Evolutionary conservation across 306 rosid species (phyloP).

Genomic region (Pterocarpus macrocarpus): DNA sequence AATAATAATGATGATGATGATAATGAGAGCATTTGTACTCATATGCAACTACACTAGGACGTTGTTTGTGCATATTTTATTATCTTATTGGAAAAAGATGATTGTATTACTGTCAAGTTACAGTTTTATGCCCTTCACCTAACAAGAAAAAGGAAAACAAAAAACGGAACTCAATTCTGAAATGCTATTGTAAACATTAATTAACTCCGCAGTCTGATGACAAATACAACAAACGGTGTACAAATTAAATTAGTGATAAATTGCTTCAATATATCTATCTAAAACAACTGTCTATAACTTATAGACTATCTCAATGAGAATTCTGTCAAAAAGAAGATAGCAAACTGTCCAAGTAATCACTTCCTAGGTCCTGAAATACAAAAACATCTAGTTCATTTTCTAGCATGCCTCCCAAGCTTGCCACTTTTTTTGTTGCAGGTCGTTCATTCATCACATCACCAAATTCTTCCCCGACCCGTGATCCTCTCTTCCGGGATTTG

Average conservation of each 20-base stretch:
- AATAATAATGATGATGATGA: neutral
- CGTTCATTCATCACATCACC: conserved; percentile 47
- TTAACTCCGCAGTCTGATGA: neutral
- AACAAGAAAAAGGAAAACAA: too few species aligned
- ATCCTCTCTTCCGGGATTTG: conserved; percentile 53
- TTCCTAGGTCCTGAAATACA: conserved; percentile 87
- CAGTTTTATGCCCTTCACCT: too few species aligned
- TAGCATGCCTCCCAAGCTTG: conserved; percentile 48
- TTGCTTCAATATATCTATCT: neutral
- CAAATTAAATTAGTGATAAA: conserved; percentile 8
- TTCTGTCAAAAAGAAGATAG: conserved; percentile 66
- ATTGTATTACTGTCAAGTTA: neutral
- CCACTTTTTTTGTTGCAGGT: conserved; percentile 55
- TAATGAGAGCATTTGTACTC: neutral
- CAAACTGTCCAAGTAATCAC: conserved; percentile 83
- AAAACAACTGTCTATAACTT: neutral
- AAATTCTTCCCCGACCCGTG: conserved; percentile 55
- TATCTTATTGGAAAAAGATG: neutral
- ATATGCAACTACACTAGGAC: neutral
- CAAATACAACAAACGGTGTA: conserved; percentile 17
- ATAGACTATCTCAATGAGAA: neutral
- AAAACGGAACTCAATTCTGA: too few species aligned
- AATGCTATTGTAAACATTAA: too few species aligned
- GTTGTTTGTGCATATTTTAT: neutral
- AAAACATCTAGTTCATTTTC: conserved; percentile 60